A percentile compares a stretch with the other conserved stretches of the same genome.
These are phyloP conservation scores for Torulaspora pretoriensis DNA, from an alignment of 1,139 yeast genomes.

Conservation along the genomic window DNA sequence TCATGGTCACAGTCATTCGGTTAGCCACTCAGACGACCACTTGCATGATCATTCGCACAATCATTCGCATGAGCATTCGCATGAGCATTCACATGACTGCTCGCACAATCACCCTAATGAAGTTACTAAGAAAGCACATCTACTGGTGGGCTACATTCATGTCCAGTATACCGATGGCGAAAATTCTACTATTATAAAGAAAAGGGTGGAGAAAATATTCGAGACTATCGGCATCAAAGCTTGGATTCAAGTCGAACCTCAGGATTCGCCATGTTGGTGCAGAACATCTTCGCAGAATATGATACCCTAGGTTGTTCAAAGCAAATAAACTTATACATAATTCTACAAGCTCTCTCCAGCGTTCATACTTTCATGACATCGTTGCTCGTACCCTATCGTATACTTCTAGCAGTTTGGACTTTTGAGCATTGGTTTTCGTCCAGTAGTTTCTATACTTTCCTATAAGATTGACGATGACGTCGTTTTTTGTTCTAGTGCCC, in stretches of 20 bases:
- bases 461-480: slow-evolving; percentile 56
- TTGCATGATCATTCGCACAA: slow-evolving; percentile 17
- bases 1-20: slow-evolving; percentile 20
- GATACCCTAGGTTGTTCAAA: slow-evolving; percentile 8
- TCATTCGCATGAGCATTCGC: slow-evolving; percentile 22
- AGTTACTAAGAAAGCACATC: slow-evolving; percentile 10
- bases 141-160: slow-evolving; percentile 58
- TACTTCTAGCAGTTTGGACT: slow-evolving; percentile 30
- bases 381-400: slow-evolving; percentile 28
- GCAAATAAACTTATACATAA: slow-evolving; percentile 6
- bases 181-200: slow-evolving; percentile 56
- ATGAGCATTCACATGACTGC: slow-evolving; percentile 33
- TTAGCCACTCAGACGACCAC: slow-evolving; percentile 34
- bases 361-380: slow-evolving; percentile 8
- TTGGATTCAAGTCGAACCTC: slow-evolving; percentile 59
- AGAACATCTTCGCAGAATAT: slow-evolving; percentile 22
- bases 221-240: slow-evolving; percentile 44
- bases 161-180: slow-evolving; percentile 67
- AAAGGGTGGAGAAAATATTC: slow-evolving; percentile 51
- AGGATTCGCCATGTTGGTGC: slow-evolving; percentile 60
- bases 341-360: neutral
- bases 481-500: slow-evolving; percentile 52
- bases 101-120: slow-evolving; percentile 20
- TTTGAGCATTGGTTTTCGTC: slow-evolving; percentile 35
- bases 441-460: slow-evolving; percentile 61